phyloP scores from a whole-genome alignment of 441 rosid species.

The Kokia cookei region DNA sequence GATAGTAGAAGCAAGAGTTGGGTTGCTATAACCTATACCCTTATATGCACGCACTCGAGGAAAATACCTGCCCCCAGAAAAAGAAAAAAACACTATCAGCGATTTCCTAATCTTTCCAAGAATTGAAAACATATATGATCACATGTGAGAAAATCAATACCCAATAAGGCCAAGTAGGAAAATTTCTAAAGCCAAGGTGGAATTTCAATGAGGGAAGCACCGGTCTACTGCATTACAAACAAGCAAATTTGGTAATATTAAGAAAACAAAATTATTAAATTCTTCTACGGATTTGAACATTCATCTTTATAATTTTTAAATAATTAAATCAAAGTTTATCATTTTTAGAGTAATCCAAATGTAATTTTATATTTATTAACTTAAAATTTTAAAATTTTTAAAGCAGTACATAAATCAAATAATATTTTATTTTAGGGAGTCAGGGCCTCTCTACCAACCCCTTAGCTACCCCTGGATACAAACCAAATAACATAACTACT shows the following conservation, averaged over 20 bases:
- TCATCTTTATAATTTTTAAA: no score
- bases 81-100: background rate
- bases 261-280: background rate
- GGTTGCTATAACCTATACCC: conserved; percentile 49
- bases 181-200: conserved; percentile 29
- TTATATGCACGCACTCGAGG: conserved; percentile 29
- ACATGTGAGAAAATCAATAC: conserved; percentile 11
- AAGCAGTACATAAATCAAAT: no score
- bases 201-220: conserved; percentile 19
- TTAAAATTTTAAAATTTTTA: no score
- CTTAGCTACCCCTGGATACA: no score
- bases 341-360: no score
- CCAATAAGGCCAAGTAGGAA: conserved; percentile 31
- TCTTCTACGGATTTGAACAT: no score
- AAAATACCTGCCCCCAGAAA: conserved; percentile 12
- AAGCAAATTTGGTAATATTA: background rate
- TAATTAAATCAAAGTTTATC: no score
- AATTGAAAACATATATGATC: background rate
- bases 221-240: conserved; percentile 15
- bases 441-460: no score
- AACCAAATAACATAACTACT: no score
- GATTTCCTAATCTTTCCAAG: background rate
- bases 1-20: conserved; percentile 44
- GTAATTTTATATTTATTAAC: no score
- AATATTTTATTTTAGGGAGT: no score